Base-by-base conservation (phyloP, 169 alveolate genomes). In the Perkinsus chesapeaki region DNA sequence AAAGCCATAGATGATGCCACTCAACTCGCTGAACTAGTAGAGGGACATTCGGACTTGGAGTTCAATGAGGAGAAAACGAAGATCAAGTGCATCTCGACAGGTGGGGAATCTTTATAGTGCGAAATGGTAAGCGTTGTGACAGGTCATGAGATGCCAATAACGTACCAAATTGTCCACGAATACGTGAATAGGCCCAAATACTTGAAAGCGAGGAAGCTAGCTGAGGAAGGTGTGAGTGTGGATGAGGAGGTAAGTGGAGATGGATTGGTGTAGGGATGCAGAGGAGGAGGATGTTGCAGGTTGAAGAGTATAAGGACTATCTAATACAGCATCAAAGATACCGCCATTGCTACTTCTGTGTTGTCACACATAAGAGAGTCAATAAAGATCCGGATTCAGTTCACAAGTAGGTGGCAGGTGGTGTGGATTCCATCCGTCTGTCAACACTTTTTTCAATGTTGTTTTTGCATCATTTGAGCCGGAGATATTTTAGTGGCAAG, bases 401-500 rank as follows among this genome's bases (percentile, higher is more conserved):
- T 60, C 82, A 60, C 82, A 60, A 60, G 82, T 60, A 60, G 82
- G n/a, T n/a, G n/a, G n/a, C n/a, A n/a, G n/a, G n/a, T n/a, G n/a
- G n/a, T n/a, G n/a, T n/a, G n/a, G n/a, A n/a, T n/a, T n/a, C n/a
- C n/a, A n/a, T n/a, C n/a, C n/a, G n/a, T n/a, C n/a, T n/a, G n/a
- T n/a, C n/a, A n/a, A n/a, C n/a, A n/a, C n/a, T n/a, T n/a, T n/a
- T n/a, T n/a, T n/a, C n/a, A n/a, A n/a, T n/a, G n/a, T 10, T 10
- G 72, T 9, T 9, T 47, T 19, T 19, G 19, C 72, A 47, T 47
- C 72, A 47, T 47, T 47, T 10, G 9, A 47, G 72, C 16, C 16
- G 23, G 60, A 5, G 60, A 43, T 5, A 43, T 5, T 43, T 43
- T 43, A 16, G 5, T 60, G 82, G 23, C 82, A 60, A 60, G 3